phyloP scores from a whole-genome alignment of 352 stramenopile genomes.

The Globisporangium orthogonon region DNA sequence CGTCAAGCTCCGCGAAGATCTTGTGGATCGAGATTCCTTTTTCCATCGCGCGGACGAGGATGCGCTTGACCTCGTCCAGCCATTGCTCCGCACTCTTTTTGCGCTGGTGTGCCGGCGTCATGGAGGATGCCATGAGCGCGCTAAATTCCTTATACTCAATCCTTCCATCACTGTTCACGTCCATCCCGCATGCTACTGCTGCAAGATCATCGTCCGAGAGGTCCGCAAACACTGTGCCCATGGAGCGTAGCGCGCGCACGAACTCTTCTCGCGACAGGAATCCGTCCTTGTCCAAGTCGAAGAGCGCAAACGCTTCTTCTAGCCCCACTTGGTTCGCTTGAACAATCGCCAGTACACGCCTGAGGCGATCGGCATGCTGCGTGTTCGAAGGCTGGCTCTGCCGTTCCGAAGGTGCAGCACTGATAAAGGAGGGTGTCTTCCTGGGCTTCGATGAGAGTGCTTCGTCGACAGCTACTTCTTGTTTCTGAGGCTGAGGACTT shows the following conservation, averaged over 20 bases:
- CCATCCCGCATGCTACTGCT: constrained; percentile 25
- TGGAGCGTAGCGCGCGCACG: constrained; percentile 31
- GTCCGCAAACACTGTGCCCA: constrained; percentile 39
- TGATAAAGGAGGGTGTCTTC: not conserved
- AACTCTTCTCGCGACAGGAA: constrained; percentile 44
- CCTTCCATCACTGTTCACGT: constrained; percentile 39
- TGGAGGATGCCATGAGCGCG: constrained; percentile 19
- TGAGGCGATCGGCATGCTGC: constrained; percentile 26
- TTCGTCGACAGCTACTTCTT: not conserved
- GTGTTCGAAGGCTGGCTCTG: constrained; percentile 1
- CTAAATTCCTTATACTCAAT: constrained; percentile 40
- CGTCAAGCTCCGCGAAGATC: constrained; percentile 60
- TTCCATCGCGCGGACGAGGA: constrained; percentile 42
- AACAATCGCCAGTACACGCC: constrained; percentile 25
- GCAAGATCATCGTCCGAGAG: constrained; percentile 31
- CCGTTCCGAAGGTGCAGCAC: not conserved
- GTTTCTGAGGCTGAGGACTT: constrained; percentile 10
- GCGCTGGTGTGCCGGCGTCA: not conserved
- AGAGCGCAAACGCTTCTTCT: constrained; percentile 30
- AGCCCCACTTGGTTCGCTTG: constrained; percentile 24
- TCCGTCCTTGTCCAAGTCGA: constrained; percentile 38
- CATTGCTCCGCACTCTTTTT: constrained; percentile 13
- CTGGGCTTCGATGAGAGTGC: not conserved
- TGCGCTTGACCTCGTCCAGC: constrained; percentile 43
- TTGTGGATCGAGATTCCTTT: constrained; percentile 56